These are phyloP conservation scores for Kwoniella botswanensis DNA, from an alignment of 768 basidiomycete species.

Conservation along the genomic window DNA sequence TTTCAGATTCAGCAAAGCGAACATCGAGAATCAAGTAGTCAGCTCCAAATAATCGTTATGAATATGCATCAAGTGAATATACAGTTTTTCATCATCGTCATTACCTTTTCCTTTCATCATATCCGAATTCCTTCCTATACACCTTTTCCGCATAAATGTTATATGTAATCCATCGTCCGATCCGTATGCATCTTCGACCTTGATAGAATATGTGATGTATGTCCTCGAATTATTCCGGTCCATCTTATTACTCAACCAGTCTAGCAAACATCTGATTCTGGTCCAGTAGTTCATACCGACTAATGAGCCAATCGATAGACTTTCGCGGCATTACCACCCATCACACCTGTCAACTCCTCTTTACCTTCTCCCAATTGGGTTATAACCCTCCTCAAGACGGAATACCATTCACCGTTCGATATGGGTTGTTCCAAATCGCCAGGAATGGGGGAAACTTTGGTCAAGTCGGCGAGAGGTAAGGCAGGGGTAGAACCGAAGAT, in stretches of 20 bases:
- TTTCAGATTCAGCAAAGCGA: too few species aligned
- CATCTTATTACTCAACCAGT: too few species aligned
- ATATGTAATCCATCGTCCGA: background rate
- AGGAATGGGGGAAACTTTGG: slow-evolving; percentile 12
- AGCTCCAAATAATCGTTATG: background rate
- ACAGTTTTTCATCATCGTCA: slow-evolving; percentile 7
- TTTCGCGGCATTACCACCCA: slow-evolving; percentile 39
- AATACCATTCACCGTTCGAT: slow-evolving; percentile 44
- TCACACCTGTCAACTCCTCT: slow-evolving; percentile 41
- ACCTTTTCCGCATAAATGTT: background rate
- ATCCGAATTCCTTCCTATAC: background rate
- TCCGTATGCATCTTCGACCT: too few species aligned
- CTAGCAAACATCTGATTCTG: too few species aligned
- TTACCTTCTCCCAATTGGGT: slow-evolving; percentile 42
- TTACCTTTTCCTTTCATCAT: background rate
- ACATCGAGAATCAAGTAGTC: background rate
- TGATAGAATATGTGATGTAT: too few species aligned
- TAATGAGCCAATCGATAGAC: slow-evolving; percentile 33
- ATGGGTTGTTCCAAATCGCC: slow-evolving; percentile 34
- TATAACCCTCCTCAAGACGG: slow-evolving; percentile 32
- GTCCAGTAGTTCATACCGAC: too few species aligned
- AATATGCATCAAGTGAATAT: slow-evolving; percentile 4
- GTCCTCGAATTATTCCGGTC: too few species aligned
- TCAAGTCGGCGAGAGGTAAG: slow-evolving; percentile 24
- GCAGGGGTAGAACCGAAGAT: slow-evolving; percentile 50